A percentile compares a stretch with the other conserved stretches of the same genome.
phyloP scores from a whole-genome alignment of 371 early-diverging fungal species.

The Nosema muscidifuracis region DNA sequence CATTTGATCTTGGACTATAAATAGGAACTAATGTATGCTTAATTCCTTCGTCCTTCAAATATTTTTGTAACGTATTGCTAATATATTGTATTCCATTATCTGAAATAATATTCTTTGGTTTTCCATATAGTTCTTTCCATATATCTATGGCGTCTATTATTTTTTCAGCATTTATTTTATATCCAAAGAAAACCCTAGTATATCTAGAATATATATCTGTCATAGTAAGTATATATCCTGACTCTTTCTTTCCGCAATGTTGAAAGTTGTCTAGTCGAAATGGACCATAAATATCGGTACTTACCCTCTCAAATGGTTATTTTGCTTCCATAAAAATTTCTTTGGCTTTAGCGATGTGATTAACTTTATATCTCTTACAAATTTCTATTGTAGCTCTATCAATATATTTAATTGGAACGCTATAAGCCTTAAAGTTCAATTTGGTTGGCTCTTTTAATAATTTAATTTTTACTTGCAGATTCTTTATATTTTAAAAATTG shows the following conservation, averaged over 20 bases:
- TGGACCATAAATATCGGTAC: slow-evolving; percentile 16
- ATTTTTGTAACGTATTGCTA: slow-evolving; percentile 12
- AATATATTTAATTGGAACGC: too few relatives aligned
- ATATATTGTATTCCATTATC: slow-evolving; percentile 28
- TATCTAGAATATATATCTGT: slow-evolving; percentile 21
- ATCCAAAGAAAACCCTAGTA: neutral
- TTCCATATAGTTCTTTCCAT: slow-evolving; percentile 5
- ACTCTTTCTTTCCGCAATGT: neutral
- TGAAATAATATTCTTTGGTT: slow-evolving; percentile 1
- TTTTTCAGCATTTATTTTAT: neutral
- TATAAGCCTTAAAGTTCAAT: too few relatives aligned
- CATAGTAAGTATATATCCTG: slow-evolving; percentile 7
- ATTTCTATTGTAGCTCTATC: too few relatives aligned
- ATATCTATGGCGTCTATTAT: neutral
- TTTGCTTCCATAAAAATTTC: neutral
- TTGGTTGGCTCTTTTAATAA: too few relatives aligned
- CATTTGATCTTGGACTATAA: neutral
- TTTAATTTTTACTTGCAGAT: too few relatives aligned
- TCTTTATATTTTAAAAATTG: too few relatives aligned
- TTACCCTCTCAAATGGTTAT: neutral
- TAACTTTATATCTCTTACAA: too few relatives aligned
- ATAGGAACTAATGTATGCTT: slow-evolving; percentile 1
- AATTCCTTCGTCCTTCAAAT: neutral
- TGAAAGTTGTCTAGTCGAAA: neutral
- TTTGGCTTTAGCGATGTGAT: too few relatives aligned